Percentiles rank a stretch among this genome's conserved stretches.
These are phyloP conservation scores for Trametes punicea DNA, from an alignment of 768 basidiomycete genomes.

Conservation along the genomic window DNA sequence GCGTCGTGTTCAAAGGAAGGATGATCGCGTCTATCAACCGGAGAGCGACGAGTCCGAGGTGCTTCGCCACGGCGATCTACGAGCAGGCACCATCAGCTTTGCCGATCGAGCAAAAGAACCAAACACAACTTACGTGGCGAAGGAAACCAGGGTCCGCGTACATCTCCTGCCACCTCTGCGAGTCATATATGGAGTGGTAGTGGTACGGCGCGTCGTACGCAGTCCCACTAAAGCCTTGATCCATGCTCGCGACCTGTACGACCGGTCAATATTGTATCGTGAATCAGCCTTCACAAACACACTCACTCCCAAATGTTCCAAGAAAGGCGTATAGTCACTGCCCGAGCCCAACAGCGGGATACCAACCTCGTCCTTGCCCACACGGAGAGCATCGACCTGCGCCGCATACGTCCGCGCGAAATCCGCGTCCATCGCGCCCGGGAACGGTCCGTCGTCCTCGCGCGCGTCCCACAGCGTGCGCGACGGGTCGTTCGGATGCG, in stretches of 20 bases:
- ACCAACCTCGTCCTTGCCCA: constrained; percentile 30
- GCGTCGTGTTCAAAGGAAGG: constrained; percentile 66
- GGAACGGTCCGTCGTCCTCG: constrained; percentile 51
- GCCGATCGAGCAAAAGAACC: not conserved
- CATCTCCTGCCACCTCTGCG: constrained; percentile 53
- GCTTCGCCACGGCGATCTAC: constrained; percentile 53
- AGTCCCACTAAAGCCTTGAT: constrained; percentile 36
- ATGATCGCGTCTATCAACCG: constrained; percentile 51
- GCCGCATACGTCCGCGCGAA: constrained; percentile 40
- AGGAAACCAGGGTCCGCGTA: constrained; percentile 63
- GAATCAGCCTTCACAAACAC: constrained; percentile 21
- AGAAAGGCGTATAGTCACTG: constrained; percentile 89
- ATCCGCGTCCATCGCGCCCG: constrained; percentile 41
- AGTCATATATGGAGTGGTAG: constrained; percentile 60
- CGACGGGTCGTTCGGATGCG: constrained; percentile 63
- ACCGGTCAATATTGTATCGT: not conserved
- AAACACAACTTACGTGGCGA: constrained; percentile 43
- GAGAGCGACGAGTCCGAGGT: constrained; percentile 51
- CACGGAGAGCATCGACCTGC: constrained; percentile 23
- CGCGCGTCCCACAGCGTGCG: constrained; percentile 79
- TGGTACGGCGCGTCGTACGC: constrained; percentile 50
- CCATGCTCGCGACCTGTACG: constrained; percentile 33
- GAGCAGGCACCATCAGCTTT: not conserved
- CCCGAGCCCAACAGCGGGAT: constrained; percentile 72
- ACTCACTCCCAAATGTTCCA: constrained; percentile 72